A percentile compares a stretch with the other conserved stretches of the same genome.
Evolutionary conservation across 495 filamentous ascomycete genomes (phyloP).

Genomic region (Gamarada debralockiae): DNA sequence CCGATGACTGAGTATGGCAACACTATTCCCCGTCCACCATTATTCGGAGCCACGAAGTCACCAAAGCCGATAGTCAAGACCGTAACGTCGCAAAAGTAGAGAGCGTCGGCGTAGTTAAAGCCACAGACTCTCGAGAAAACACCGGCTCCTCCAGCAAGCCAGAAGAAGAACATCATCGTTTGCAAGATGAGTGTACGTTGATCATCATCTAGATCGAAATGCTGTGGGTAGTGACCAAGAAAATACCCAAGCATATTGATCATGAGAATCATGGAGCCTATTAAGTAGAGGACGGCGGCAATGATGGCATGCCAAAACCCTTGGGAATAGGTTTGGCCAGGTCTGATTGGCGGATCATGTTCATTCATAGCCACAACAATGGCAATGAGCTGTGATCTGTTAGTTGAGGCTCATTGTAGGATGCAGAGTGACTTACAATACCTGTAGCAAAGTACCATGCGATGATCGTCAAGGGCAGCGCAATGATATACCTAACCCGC

Average conservation of each 20-base stretch:
- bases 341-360: slow-evolving; percentile 54
- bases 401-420: not conserved
- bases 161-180: slow-evolving; percentile 68
- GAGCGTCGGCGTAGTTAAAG: slow-evolving; percentile 62
- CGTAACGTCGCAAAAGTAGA: slow-evolving; percentile 73
- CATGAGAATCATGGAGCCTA: slow-evolving; percentile 61
- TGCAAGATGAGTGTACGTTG: slow-evolving; percentile 78
- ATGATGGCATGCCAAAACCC: slow-evolving; percentile 77
- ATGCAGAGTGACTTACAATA: slow-evolving; percentile 47
- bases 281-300: slow-evolving; percentile 60
- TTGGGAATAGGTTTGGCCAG: slow-evolving; percentile 62
- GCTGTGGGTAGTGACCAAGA: slow-evolving; percentile 71
- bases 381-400: slow-evolving; percentile 49
- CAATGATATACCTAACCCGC: slow-evolving; percentile 69
- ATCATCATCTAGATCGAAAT: slow-evolving; percentile 68
- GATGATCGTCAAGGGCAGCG: slow-evolving; percentile 64
- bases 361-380: slow-evolving; percentile 57
- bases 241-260: slow-evolving; percentile 79
- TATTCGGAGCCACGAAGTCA: slow-evolving; percentile 49
- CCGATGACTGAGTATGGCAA: slow-evolving; percentile 75
- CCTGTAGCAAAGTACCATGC: slow-evolving; percentile 59
- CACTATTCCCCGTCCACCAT: slow-evolving; percentile 47
- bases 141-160: slow-evolving; percentile 62
- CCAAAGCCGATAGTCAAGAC: slow-evolving; percentile 73
- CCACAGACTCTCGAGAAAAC: slow-evolving; percentile 61